Evolutionary conservation across 306 rosid genomes (phyloP), one percentile per base, ranked within the genome.

Genomic region (Pachyrhizus erosus): DNA sequence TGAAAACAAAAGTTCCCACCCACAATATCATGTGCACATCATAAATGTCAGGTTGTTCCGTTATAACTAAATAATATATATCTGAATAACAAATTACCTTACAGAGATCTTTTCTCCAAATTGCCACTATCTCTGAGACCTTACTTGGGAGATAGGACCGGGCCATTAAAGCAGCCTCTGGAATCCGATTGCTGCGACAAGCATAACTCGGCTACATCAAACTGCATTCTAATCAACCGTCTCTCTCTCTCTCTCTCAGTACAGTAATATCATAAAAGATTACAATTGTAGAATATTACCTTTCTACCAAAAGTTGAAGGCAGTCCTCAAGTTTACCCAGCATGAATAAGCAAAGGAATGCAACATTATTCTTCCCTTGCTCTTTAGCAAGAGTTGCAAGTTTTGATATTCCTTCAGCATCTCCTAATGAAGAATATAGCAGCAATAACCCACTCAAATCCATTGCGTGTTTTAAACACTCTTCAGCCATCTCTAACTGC

Each of bases 401-500:
- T 76, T 84, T 73, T 48, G 93, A 89, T 82, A 96, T 90, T 83
- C 98, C 98, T 83, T 91, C 99, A 54, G 94, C 94, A 87, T 96
- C 98, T 48, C 99, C 99, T 84, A 96, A 87, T 84, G 99, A 96
- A 90, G 99, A 94, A 90, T 96, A 96, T n/a, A 96, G 91, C 83
- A 96, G 89, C 82, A 96, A 78, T 78, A 96, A 90, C 33, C 99
- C 99, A 86, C 99, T 96, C 92, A 96, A 87, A 86, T 96, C 99
- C 94, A 89, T 87, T 78, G 99, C 99, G 76, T 86, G 76, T 89
- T 89, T 89, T 74, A 96, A 87, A 82, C 99, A 96, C 80, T 94
- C 97, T 89, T 96, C 98, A 0, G 99, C 99, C 99, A 96, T 90
- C 86, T 94, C 98, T 81, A 96, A 91, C 99, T 96, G 95, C 88